Base-by-base conservation (phyloP, 208 protist genomes). In the Naegleria fowleri region DNA sequence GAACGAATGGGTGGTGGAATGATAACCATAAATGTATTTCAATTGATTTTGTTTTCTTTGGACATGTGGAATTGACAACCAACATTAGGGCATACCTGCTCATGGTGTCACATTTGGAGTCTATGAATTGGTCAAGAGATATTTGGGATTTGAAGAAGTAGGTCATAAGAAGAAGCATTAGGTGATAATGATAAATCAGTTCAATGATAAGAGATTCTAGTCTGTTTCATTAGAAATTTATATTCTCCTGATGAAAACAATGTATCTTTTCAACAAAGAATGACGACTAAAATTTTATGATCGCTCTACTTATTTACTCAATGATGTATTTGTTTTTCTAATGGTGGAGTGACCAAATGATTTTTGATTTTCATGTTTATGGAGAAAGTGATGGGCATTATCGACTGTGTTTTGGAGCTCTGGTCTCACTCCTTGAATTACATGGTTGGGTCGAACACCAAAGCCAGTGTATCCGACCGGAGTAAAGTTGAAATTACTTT, bases 401-500 rank as follows among this genome's bases (percentile, higher is more conserved):
- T 38, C 39, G 36, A 79, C 76, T 36, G 88, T 90, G 1, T 90
- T n/a, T 29, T 29, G 9, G 5, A 90, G 4, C 13, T 36, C 51
- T 38, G 88, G 55, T 58, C 88, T 83, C 7, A 79, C 51, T 58
- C 88, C 88, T 16, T 33, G 13, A 36, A 90, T 13, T 5, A 58
- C 38, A 1, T 48, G n/a, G 36, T 90, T 90, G 15, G 88, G 25
- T 38, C 41, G 15, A 4, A 90, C 88, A 6, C 13, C 13, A 79
- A 39, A 38, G 5, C 25, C 22, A 36, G n/a, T 7, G 33, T 79
- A 90, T 36, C 76, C 41, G 5, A 90, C 43, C 58, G 88, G 88
- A 55, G 88, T 90, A 40, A 90, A 90, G 2, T 48, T 39, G n/a
- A 90, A 90, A 36, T 29, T 40, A 33, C 13, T 29, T 67, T 67